Conservation (phyloP, 2,329 filamentous ascomycete genomes). For the Botrytis aclada region DNA sequence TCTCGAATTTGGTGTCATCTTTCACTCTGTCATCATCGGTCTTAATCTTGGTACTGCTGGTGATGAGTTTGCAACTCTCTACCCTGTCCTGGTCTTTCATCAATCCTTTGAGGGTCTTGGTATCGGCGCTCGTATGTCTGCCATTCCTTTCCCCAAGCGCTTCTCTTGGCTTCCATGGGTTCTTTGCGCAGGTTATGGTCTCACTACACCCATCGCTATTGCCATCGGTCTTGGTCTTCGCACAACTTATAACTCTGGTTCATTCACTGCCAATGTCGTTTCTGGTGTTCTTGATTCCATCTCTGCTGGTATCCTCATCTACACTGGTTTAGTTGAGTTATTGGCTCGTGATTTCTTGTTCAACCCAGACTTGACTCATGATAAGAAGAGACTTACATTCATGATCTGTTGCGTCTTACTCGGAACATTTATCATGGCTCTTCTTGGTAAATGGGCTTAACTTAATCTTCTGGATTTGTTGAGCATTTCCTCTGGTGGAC, state of each 20-base stretch:
- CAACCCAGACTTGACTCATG: slow-evolving; percentile 44
- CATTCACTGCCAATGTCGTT: slow-evolving; percentile 44
- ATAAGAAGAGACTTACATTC: slow-evolving; percentile 40
- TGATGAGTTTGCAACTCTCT: slow-evolving; percentile 54
- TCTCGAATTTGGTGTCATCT: slow-evolving; percentile 50
- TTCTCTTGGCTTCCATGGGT: slow-evolving; percentile 48
- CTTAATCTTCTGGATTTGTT: background rate
- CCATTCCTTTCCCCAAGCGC: slow-evolving; percentile 49
- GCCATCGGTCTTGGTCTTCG: slow-evolving; percentile 48
- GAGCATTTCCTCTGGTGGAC: background rate
- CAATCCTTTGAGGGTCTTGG: slow-evolving; percentile 63
- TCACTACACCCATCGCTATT: slow-evolving; percentile 52
- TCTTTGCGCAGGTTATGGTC: slow-evolving; percentile 45
- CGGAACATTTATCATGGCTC: slow-evolving; percentile 46
- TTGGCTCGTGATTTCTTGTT: slow-evolving; percentile 50
- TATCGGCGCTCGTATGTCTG: slow-evolving; percentile 57
- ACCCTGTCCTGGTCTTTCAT: slow-evolving; percentile 61
- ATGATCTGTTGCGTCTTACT: slow-evolving; percentile 44
- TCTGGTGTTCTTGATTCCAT: slow-evolving; percentile 47
- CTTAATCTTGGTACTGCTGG: slow-evolving; percentile 59
- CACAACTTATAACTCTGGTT: slow-evolving; percentile 42
- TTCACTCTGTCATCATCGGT: slow-evolving; percentile 63
- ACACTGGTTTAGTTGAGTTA: slow-evolving; percentile 49
- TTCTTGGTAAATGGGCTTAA: slow-evolving; percentile 50
- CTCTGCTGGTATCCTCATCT: slow-evolving; percentile 49